Percentiles rank a stretch among this genome's conserved stretches.
phyloP scores from a whole-genome alignment of 2,329 filamentous ascomycete species.

The Colletotrichum camelliae region DNA sequence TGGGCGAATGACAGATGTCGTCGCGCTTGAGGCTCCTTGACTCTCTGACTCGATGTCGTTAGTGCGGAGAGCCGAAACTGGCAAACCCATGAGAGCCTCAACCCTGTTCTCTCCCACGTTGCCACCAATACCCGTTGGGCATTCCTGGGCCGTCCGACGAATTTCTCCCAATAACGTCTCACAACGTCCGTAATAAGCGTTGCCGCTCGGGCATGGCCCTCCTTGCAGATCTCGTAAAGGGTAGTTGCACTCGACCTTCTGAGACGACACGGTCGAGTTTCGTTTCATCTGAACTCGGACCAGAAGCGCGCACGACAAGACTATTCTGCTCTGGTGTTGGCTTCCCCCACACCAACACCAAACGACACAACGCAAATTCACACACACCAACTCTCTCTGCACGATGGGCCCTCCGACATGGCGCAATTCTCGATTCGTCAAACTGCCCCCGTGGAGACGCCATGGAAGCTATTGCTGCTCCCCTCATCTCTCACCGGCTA shows the following conservation, averaged over 20 bases:
- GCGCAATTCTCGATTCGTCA: background rate
- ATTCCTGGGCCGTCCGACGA: background rate
- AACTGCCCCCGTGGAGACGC: background rate
- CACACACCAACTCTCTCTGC: background rate
- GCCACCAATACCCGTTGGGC: background rate
- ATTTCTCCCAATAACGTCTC: background rate
- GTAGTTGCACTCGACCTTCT: background rate
- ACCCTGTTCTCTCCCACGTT: background rate
- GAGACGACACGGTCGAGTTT: slow-evolving; percentile 16
- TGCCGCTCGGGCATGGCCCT: background rate
- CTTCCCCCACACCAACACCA: background rate
- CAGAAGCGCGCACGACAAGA: background rate
- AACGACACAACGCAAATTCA: background rate
- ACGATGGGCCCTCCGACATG: background rate
- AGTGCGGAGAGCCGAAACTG: background rate
- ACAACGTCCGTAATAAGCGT: background rate
- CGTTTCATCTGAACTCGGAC: slow-evolving; percentile 15
- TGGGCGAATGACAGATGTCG: slow-evolving; percentile 12
- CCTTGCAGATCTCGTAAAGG: background rate
- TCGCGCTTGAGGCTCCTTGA: background rate
- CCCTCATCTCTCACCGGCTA: background rate
- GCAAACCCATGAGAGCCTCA: slow-evolving; percentile 9
- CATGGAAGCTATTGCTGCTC: slow-evolving; percentile 3
- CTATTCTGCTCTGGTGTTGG: background rate
- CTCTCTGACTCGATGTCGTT: slow-evolving; percentile 3